phyloP scores from a whole-genome alignment of 805 yeast species.

The Yarrowia phangngaensis region DNA sequence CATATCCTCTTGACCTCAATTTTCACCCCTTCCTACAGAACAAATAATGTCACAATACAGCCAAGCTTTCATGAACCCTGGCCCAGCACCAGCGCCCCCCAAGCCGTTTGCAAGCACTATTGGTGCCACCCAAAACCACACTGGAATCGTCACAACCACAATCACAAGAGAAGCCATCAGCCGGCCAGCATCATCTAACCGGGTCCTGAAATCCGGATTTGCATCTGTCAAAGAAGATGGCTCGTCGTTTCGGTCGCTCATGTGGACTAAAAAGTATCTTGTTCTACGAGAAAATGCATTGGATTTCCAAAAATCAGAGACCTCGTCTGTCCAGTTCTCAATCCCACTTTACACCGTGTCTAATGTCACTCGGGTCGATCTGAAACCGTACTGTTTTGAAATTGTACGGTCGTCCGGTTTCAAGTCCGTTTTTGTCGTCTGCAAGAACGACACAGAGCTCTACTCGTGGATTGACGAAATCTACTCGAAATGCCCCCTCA shows the following conservation, averaged over 20 bases:
- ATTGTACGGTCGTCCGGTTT: conserved; percentile 47
- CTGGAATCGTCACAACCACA: not conserved
- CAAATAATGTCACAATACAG: conserved; percentile 13
- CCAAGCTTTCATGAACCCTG: conserved; percentile 25
- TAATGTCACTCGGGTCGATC: conserved; percentile 61
- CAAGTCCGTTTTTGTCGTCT: conserved; percentile 67
- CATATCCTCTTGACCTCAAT: no score
- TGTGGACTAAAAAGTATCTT: conserved; percentile 89
- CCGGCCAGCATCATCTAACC: conserved; percentile 18
- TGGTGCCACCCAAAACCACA: not conserved
- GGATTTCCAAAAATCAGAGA: conserved; percentile 58
- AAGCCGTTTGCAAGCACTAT: conserved; percentile 3
- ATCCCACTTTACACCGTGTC: conserved; percentile 58
- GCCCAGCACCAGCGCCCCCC: conserved; percentile 24
- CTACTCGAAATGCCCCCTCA: conserved; percentile 43
- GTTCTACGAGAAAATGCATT: conserved; percentile 71
- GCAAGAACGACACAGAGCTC: conserved; percentile 74
- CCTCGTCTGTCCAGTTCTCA: conserved; percentile 37
- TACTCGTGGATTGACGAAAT: conserved; percentile 90
- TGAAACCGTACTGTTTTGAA: conserved; percentile 79
- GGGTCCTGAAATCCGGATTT: conserved; percentile 61
- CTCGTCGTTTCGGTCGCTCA: conserved; percentile 58
- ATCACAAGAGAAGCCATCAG: conserved; percentile 9
- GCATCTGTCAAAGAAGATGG: conserved; percentile 92
- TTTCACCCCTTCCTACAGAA: no score